Evolutionary conservation across 768 basidiomycete genomes (phyloP).

Genomic region (Pisolithus marmoratus): DNA sequence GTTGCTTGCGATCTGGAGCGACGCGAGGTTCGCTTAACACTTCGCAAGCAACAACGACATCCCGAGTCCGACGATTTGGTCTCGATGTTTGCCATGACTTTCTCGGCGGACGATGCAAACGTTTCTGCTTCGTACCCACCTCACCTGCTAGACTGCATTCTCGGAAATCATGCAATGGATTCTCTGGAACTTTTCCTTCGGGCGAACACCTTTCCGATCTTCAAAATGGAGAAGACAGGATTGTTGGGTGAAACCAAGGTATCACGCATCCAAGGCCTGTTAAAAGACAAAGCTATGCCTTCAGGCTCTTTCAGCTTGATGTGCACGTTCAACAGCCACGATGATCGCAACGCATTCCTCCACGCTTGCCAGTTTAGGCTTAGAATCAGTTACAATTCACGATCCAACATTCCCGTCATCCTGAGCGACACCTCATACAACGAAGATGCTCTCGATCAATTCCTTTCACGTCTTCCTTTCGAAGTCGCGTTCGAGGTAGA

Average conservation of each 20-base stretch:
- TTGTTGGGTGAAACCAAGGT: not conserved
- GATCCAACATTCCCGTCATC: constrained; percentile 12
- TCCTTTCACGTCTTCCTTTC: constrained; percentile 26
- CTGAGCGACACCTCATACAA: constrained; percentile 1
- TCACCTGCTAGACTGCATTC: constrained; percentile 16
- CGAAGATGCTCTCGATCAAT: constrained; percentile 10
- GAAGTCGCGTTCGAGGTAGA: constrained; percentile 35
- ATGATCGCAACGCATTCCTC: constrained; percentile 26
- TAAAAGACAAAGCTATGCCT: constrained; percentile 20
- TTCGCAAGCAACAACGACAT: constrained; percentile 19
- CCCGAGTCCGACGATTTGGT: not conserved
- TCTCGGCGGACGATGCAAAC: not conserved
- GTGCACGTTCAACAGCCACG: constrained; percentile 22
- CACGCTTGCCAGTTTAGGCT: constrained; percentile 17
- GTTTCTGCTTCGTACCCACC: constrained; percentile 18
- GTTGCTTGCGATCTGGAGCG: constrained; percentile 34
- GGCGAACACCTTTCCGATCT: constrained; percentile 28
- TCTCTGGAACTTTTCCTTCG: constrained; percentile 25
- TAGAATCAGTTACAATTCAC: constrained; percentile 9
- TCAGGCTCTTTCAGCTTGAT: constrained; percentile 23
- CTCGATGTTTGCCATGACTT: not conserved
- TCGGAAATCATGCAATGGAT: constrained; percentile 6
- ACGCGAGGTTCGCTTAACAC: constrained; percentile 25
- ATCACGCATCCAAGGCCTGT: constrained; percentile 22
- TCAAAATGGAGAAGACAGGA: constrained; percentile 7